Percentiles rank a stretch among this genome's conserved stretches.
Conservation (phyloP, 305 asterid species). For the Plantago lanceolata region DNA sequence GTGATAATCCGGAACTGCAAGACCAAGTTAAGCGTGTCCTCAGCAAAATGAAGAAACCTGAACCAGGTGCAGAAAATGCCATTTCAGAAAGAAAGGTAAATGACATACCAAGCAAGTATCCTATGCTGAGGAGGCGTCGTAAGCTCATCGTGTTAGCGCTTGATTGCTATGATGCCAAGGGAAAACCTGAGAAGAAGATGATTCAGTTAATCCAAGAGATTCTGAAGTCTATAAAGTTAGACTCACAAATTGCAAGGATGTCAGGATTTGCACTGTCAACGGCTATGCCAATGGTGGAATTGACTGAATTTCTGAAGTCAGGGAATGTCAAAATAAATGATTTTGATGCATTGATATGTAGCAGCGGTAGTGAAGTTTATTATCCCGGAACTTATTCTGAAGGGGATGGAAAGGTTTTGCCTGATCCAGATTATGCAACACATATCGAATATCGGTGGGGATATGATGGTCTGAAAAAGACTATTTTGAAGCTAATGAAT, state of each 20-base stretch:
- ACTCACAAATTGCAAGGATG: conserved; percentile 41
- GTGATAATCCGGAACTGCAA: conserved; percentile 42
- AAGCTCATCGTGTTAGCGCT: conserved; percentile 64
- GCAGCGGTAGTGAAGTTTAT: conserved; percentile 85
- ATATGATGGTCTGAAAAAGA: conserved; percentile 66
- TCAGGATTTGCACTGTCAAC: conserved; percentile 72
- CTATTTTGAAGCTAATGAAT: conserved; percentile 76
- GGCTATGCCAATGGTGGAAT: conserved; percentile 61
- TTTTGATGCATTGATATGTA: conserved; percentile 79
- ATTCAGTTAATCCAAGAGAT: conserved; percentile 44
- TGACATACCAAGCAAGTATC: conserved; percentile 54
- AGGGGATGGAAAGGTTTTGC: conserved; percentile 49
- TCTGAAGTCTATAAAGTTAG: conserved; percentile 53
- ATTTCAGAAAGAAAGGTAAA: conserved; percentile 34
- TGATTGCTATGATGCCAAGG: conserved; percentile 64
- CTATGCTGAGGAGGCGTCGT: conserved; percentile 61
- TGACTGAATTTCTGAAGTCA: conserved; percentile 46
- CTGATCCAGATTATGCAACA: conserved; percentile 63
- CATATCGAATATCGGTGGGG: conserved; percentile 93
- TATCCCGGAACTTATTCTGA: conserved; percentile 56
- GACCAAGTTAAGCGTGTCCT: conserved; percentile 69
- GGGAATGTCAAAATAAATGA: conserved; percentile 52
- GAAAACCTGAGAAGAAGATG: conserved; percentile 62
- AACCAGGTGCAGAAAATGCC: conserved; percentile 30
- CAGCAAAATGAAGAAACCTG: conserved; percentile 56